A percentile compares a stretch with the other conserved stretches of the same genome.
Evolutionary conservation across 1,139 yeast species (phyloP).

Genomic region (Arxiozyma heterogenica): DNA sequence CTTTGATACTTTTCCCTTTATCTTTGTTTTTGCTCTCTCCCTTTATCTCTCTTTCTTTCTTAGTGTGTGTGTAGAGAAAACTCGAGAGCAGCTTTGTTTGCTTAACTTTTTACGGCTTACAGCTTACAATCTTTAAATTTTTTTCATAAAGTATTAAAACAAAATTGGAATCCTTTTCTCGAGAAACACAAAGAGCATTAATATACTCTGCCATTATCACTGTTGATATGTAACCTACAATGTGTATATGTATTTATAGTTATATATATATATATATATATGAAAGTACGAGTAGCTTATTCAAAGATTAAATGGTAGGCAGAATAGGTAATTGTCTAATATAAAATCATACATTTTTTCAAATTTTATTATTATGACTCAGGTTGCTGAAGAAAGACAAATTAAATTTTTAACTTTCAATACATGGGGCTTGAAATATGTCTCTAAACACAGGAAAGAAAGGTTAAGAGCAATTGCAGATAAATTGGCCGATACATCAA

Average conservation of each 20-base stretch:
- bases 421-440: slow-evolving; percentile 84
- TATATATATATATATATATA: too few relatives aligned
- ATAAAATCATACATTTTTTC: background rate
- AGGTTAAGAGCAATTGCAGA: slow-evolving; percentile 71
- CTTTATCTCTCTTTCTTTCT: background rate
- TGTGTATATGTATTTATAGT: too few relatives aligned
- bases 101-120: background rate
- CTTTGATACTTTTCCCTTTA: background rate
- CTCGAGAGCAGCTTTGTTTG: background rate
- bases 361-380: background rate
- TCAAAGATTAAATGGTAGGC: too few relatives aligned
- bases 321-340: too few relatives aligned
- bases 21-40: too few relatives aligned
- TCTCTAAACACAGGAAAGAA: slow-evolving; percentile 57
- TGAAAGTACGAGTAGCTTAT: too few relatives aligned
- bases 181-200: background rate
- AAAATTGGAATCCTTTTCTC: background rate
- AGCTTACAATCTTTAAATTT: background rate
- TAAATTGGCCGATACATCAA: slow-evolving; percentile 38
- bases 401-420: slow-evolving; percentile 56
- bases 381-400: background rate
- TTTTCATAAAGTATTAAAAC: background rate
- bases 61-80: background rate
- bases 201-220: too few relatives aligned
- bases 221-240: background rate